Percentiles rank a stretch among this genome's conserved stretches.
Conservation (phyloP, 768 basidiomycete genomes). For the Lactarius deliciosus region DNA sequence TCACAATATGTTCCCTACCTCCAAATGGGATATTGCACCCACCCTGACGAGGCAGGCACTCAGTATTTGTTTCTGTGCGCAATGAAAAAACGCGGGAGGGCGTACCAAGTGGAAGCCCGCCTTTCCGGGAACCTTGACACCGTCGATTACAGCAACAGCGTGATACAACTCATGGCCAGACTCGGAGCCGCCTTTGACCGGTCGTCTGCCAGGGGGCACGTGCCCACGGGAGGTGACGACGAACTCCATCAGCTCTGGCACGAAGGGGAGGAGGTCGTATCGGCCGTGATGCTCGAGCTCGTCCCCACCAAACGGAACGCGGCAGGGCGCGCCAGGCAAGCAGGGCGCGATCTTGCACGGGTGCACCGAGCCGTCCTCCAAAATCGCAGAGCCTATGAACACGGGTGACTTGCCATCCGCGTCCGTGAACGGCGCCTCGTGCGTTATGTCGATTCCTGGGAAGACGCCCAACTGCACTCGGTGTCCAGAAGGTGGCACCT, state of each 20-base stretch:
- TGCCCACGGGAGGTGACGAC: constrained; percentile 60
- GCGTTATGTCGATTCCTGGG: constrained; percentile 44
- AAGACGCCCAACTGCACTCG: constrained; percentile 60
- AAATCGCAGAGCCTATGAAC: constrained; percentile 72
- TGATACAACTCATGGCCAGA: constrained; percentile 66
- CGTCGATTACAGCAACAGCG: constrained; percentile 52
- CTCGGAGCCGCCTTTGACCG: constrained; percentile 75
- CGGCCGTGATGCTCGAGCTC: constrained; percentile 64
- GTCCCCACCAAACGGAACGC: constrained; percentile 61
- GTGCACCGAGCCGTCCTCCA: constrained; percentile 59
- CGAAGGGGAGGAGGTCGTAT: constrained; percentile 74
- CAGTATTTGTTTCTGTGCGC: constrained; percentile 37
- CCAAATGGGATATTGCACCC: constrained; percentile 15
- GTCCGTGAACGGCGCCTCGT: constrained; percentile 56
- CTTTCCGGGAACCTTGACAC: constrained; percentile 67
- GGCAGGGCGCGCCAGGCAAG: constrained; percentile 45
- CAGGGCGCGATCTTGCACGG: constrained; percentile 78
- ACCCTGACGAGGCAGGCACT: constrained; percentile 1
- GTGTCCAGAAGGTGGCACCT: constrained; percentile 56
- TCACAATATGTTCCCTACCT: constrained; percentile 39
- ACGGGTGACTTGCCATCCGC: constrained; percentile 56
- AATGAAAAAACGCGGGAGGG: constrained; percentile 5
- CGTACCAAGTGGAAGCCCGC: constrained; percentile 64
- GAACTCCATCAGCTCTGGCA: constrained; percentile 69
- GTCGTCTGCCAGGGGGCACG: constrained; percentile 55